Evolutionary conservation across 176 grass and related monocot genomes (phyloP).

Genomic region (Aegilops umbellulata): DNA sequence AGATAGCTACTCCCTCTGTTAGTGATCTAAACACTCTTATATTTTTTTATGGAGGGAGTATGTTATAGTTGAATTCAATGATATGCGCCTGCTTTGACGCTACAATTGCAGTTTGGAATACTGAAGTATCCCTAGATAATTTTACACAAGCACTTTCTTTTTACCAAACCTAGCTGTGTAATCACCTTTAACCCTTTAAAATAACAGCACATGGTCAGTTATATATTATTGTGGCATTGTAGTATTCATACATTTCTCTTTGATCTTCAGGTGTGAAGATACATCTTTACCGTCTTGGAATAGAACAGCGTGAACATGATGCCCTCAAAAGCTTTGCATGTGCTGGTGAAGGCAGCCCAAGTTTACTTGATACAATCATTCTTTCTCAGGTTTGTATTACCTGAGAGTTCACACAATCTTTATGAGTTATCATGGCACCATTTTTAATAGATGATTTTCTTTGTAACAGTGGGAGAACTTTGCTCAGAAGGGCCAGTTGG

Average conservation of each 20-base stretch:
- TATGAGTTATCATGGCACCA: not conserved
- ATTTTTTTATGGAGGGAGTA: not conserved
- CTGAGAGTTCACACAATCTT: not conserved
- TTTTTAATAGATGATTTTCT: conserved; percentile 18
- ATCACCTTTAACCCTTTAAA: not conserved
- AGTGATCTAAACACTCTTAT: too few relatives aligned
- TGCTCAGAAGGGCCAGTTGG: conserved; percentile 41
- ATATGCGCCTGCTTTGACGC: conserved; percentile 3
- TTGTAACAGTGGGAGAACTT: conserved; percentile 55
- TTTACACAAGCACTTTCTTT: not conserved
- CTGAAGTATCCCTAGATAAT: not conserved
- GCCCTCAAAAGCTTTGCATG: not conserved
- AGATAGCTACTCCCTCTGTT: not conserved
- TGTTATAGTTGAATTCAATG: conserved; percentile 20
- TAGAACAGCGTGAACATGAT: conserved; percentile 24
- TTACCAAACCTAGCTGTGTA: not conserved
- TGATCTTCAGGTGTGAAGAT: conserved; percentile 46
- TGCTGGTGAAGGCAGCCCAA: conserved; percentile 26
- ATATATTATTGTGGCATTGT: not conserved
- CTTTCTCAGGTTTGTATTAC: conserved; percentile 51
- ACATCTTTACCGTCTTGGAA: conserved; percentile 38
- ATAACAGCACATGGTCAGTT: not conserved
- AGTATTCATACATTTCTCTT: conserved; percentile 7
- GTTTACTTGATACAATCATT: conserved; percentile 53
- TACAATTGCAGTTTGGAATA: not conserved